These are phyloP conservation scores for Zygosaccharomyces gambellarensis DNA, from an alignment of 805 yeast species.

Conservation along the genomic window DNA sequence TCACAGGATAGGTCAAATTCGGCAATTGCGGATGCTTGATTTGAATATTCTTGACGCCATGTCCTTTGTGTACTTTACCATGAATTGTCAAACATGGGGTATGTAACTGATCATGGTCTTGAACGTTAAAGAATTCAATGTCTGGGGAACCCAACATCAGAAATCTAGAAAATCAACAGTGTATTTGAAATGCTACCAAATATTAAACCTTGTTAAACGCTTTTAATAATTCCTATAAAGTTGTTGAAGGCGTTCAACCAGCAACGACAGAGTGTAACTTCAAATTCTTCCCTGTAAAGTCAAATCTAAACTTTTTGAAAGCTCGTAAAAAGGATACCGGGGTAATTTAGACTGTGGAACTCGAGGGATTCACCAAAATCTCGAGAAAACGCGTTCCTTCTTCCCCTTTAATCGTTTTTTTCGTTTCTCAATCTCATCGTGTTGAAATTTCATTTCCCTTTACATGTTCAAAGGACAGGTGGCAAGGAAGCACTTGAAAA, in stretches of 20 bases:
- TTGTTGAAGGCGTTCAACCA: neutral
- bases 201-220: neutral
- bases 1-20: conserved; percentile 64
- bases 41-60: conserved; percentile 38
- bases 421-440: neutral
- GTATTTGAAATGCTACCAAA: neutral
- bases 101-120: conserved; percentile 36
- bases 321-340: neutral
- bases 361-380: neutral
- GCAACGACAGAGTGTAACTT: neutral
- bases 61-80: conserved; percentile 37
- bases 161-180: neutral
- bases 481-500: conserved; percentile 17
- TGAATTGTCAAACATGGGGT: conserved; percentile 48
- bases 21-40: conserved; percentile 47
- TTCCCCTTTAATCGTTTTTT: conserved; percentile 4
- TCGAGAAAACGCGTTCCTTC: neutral
- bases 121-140: conserved; percentile 34
- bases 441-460: neutral
- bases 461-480: conserved; percentile 15
- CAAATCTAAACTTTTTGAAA: neutral
- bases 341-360: neutral
- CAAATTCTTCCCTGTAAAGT: neutral
- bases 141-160: conserved; percentile 8
- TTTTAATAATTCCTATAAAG: neutral